Evolutionary conservation across 2,329 filamentous ascomycete genomes (phyloP).

Genomic region (Fusarium sarcochroum): DNA sequence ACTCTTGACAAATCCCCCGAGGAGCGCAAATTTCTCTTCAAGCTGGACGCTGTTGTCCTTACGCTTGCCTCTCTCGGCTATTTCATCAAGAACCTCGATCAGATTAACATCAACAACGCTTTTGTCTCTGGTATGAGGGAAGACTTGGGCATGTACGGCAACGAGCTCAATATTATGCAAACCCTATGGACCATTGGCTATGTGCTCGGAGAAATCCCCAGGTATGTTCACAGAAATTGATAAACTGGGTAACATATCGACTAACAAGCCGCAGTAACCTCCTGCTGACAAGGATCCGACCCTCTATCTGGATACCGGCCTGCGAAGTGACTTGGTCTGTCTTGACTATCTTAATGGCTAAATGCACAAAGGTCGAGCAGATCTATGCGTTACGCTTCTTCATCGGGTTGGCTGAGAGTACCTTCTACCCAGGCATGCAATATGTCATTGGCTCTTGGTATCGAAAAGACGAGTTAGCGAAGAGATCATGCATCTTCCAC

Average conservation of each 20-base stretch:
- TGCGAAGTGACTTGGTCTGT: constrained; percentile 52
- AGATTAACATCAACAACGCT: constrained; percentile 49
- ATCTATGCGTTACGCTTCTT: constrained; percentile 60
- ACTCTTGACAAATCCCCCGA: constrained; percentile 61
- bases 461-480: constrained; percentile 58
- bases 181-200: constrained; percentile 73
- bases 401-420: constrained; percentile 57
- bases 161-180: constrained; percentile 64
- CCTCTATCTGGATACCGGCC: constrained; percentile 58
- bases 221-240: constrained; percentile 14
- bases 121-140: constrained; percentile 63
- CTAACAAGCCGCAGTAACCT: constrained; percentile 47
- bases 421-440: constrained; percentile 57
- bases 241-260: rapidly evolving
- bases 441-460: constrained; percentile 62
- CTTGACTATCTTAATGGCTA: constrained; percentile 48
- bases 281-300: constrained; percentile 56
- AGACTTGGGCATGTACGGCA: constrained; percentile 62
- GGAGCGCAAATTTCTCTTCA: constrained; percentile 59
- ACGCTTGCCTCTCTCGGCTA: constrained; percentile 55
- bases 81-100: constrained; percentile 58
- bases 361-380: constrained; percentile 52
- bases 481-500: constrained; percentile 60
- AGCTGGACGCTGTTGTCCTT: constrained; percentile 59
- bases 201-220: constrained; percentile 61